These are phyloP conservation scores for Rutstroemia sp. DNA, from an alignment of 2,329 filamentous ascomycete species.

Conservation along the genomic window DNA sequence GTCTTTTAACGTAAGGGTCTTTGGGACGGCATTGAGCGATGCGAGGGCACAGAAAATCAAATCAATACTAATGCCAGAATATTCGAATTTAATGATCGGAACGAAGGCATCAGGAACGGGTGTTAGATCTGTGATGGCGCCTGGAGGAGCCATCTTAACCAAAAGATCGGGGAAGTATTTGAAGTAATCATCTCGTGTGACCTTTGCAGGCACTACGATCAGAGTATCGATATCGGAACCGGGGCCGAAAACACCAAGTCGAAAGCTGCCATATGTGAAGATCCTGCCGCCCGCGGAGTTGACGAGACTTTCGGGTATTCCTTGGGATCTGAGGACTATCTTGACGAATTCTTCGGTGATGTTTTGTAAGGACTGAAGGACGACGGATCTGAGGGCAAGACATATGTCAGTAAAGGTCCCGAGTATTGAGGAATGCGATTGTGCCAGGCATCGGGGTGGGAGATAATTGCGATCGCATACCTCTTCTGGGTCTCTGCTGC, in stretches of 20 bases:
- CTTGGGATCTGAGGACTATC: conserved; percentile 51
- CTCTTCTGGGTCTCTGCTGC: conserved; percentile 76
- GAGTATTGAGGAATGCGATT: not conserved
- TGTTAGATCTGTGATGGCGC: conserved; percentile 77
- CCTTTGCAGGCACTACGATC: conserved; percentile 83
- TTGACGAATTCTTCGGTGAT: conserved; percentile 84
- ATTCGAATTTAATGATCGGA: conserved; percentile 95
- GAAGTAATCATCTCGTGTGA: conserved; percentile 88
- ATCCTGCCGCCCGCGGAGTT: conserved; percentile 85
- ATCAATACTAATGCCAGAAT: conserved; percentile 87
- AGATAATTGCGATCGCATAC: conserved; percentile 36
- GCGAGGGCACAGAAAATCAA: conserved; percentile 78
- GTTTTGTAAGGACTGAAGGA: conserved; percentile 68
- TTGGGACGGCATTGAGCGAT: conserved; percentile 61
- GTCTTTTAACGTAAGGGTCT: conserved; percentile 70
- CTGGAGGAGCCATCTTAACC: conserved; percentile 64
- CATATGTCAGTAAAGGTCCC: conserved; percentile 2
- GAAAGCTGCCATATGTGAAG: conserved; percentile 94
- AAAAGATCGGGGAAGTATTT: conserved; percentile 76
- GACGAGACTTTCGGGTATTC: conserved; percentile 66
- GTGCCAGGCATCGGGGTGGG: not conserved
- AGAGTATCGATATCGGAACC: conserved; percentile 98
- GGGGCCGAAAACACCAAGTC: conserved; percentile 87
- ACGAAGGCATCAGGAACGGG: conserved; percentile 87
- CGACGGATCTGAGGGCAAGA: conserved; percentile 42